phyloP scores from a whole-genome alignment of 2,329 filamentous ascomycete genomes.

The Calycina marina region DNA sequence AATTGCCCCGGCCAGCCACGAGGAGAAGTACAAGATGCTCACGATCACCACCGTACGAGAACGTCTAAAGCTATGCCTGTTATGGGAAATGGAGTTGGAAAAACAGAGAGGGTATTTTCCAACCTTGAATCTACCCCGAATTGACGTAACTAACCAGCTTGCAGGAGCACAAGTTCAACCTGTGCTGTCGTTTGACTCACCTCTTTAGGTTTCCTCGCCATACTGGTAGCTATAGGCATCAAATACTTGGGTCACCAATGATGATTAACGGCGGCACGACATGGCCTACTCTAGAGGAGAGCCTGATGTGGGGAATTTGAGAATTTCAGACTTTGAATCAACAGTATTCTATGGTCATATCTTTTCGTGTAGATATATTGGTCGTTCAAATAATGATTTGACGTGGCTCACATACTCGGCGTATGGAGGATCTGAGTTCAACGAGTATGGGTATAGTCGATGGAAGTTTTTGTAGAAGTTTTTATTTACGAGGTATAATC shows the following conservation, averaged over 20 bases:
- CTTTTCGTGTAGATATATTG: too few relatives aligned
- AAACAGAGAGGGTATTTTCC: slow-evolving; percentile 13
- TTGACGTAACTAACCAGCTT: neutral
- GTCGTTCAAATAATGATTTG: too few relatives aligned
- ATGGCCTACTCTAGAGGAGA: too few relatives aligned
- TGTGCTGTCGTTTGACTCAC: slow-evolving; percentile 18
- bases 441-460: too few relatives aligned
- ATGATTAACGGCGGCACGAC: too few relatives aligned
- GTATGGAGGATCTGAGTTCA: too few relatives aligned
- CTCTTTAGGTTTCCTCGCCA: slow-evolving; percentile 4
- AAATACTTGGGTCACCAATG: neutral
- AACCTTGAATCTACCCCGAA: slow-evolving; percentile 1
- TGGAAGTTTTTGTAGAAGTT: too few relatives aligned
- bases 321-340: too few relatives aligned
- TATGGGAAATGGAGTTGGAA: slow-evolving; percentile 51
- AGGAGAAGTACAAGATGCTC: slow-evolving; percentile 67
- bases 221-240: neutral
- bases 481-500: too few relatives aligned
- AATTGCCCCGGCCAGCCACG: slow-evolving; percentile 61
- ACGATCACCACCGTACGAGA: slow-evolving; percentile 62
- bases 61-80: slow-evolving; percentile 67
- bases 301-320: too few relatives aligned
- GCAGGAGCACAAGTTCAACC: slow-evolving; percentile 11
- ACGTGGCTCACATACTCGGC: too few relatives aligned
- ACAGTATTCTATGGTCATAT: too few relatives aligned